phyloP scores from a whole-genome alignment of 371 early-diverging fungal genomes.

The Mortierella sp. region DNA sequence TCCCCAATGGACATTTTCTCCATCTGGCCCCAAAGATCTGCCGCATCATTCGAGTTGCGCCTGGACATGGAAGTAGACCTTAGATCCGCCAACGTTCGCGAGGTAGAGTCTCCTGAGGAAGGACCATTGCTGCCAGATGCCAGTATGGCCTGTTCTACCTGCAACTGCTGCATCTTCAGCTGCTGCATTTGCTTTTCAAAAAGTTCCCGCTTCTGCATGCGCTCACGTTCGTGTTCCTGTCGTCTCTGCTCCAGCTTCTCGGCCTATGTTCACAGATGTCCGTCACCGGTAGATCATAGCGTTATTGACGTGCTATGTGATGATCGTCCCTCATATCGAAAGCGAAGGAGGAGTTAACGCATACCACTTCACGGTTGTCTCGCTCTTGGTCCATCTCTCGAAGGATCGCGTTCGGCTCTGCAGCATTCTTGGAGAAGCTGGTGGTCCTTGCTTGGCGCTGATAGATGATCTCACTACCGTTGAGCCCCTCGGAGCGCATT shows the following conservation, averaged over 20 bases:
- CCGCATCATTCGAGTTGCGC: slow-evolving; percentile 62
- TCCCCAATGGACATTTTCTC: slow-evolving; percentile 53
- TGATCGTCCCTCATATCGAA: too few species aligned
- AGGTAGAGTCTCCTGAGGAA: slow-evolving; percentile 6
- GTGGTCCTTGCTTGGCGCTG: slow-evolving; percentile 21
- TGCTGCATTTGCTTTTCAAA: slow-evolving; percentile 60
- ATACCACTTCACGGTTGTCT: slow-evolving; percentile 47
- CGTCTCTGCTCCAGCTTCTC: slow-evolving; percentile 56
- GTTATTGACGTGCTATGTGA: too few species aligned
- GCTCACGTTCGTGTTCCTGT: slow-evolving; percentile 56
- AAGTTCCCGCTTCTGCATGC: slow-evolving; percentile 50
- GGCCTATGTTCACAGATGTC: too few species aligned
- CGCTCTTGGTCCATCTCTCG: slow-evolving; percentile 24
- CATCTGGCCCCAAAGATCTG: slow-evolving; percentile 59
- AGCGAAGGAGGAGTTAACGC: too few species aligned
- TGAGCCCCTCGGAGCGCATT: slow-evolving; percentile 28
- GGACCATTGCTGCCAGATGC: slow-evolving; percentile 24
- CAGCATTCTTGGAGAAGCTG: slow-evolving; percentile 9
- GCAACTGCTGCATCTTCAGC: slow-evolving; percentile 54
- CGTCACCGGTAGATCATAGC: too few species aligned
- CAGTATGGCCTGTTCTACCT: slow-evolving; percentile 56
- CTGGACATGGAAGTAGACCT: slow-evolving; percentile 30
- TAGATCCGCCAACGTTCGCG: too few species aligned
- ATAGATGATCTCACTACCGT: slow-evolving; percentile 31
- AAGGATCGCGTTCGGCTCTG: slow-evolving; percentile 6